These are phyloP conservation scores for Herpetomonas muscarum DNA, from an alignment of 208 protist genomes.

Conservation along the genomic window DNA sequence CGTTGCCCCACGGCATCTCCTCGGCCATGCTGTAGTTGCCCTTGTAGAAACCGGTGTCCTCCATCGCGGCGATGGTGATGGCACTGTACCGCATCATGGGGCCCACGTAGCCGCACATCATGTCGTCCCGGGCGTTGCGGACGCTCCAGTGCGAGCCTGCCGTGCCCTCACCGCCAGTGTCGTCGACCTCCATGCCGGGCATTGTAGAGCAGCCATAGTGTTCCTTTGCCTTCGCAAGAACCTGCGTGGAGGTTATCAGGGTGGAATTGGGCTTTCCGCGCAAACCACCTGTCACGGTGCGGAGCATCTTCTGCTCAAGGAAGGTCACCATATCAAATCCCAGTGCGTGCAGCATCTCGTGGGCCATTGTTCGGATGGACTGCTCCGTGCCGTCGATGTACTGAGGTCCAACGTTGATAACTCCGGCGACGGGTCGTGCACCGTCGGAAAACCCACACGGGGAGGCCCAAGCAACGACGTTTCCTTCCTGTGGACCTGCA, in stretches of 20 bases:
- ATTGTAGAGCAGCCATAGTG: slow-evolving; percentile 10
- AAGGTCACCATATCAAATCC: slow-evolving; percentile 12
- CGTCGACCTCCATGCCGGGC: slow-evolving; percentile 32
- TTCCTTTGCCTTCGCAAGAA: neutral
- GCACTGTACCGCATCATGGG: slow-evolving; percentile 20
- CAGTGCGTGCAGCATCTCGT: slow-evolving; percentile 53
- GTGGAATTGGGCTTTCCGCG: slow-evolving; percentile 8
- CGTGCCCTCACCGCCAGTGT: slow-evolving; percentile 17
- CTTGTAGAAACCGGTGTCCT: slow-evolving; percentile 28
- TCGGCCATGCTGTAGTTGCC: slow-evolving; percentile 26
- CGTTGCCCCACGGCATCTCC: slow-evolving; percentile 21
- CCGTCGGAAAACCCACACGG: neutral
- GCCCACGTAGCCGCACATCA: slow-evolving; percentile 19
- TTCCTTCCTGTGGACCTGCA: slow-evolving; percentile 5
- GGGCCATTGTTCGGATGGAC: slow-evolving; percentile 10
- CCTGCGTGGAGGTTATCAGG: slow-evolving; percentile 7
- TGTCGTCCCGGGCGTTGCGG: slow-evolving; percentile 25
- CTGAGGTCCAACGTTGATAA: slow-evolving; percentile 6
- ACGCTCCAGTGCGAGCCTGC: slow-evolving; percentile 26
- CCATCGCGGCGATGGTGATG: slow-evolving; percentile 30
- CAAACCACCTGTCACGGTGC: neutral
- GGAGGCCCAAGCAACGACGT: slow-evolving; percentile 12
- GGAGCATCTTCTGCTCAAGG: slow-evolving; percentile 4
- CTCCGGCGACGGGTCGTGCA: slow-evolving; percentile 7
- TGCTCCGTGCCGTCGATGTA: neutral